A percentile compares a stretch with the other conserved stretches of the same genome.
These are phyloP conservation scores for Beverwykella pulmonaria DNA, from an alignment of 495 filamentous ascomycete genomes.

Conservation along the genomic window DNA sequence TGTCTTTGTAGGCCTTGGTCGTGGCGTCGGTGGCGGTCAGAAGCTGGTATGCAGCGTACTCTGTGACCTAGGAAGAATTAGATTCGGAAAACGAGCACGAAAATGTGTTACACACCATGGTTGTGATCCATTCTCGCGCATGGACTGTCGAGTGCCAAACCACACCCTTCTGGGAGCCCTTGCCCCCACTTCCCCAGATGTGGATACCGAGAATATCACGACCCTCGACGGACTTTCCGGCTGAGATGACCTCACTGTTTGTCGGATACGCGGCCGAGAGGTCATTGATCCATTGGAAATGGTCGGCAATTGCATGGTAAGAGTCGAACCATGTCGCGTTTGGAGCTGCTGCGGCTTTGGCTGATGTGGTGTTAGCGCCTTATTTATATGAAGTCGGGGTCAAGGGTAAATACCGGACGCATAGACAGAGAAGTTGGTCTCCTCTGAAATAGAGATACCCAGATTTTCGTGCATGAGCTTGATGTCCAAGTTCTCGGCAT, in stretches of 20 bases:
- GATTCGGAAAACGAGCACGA: background rate
- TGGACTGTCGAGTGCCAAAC: constrained; percentile 66
- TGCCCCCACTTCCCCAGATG: constrained; percentile 58
- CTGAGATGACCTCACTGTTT: constrained; percentile 57
- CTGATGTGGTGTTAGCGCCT: constrained; percentile 25
- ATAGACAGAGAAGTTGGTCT: constrained; percentile 40
- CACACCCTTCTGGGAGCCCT: constrained; percentile 59
- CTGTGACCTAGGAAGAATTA: constrained; percentile 43
- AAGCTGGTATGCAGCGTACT: constrained; percentile 61
- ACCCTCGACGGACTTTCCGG: constrained; percentile 56
- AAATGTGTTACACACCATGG: constrained; percentile 40
- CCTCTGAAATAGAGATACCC: constrained; percentile 49
- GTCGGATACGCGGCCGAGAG: constrained; percentile 52
- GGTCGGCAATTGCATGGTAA: constrained; percentile 61
- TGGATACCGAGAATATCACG: constrained; percentile 61
- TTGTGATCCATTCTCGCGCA: constrained; percentile 66
- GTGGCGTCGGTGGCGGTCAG: constrained; percentile 49
- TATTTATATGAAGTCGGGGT: constrained; percentile 2
- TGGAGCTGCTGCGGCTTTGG: constrained; percentile 18
- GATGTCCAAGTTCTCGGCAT: constrained; percentile 43
- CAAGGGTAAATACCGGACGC: constrained; percentile 25
- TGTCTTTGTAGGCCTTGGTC: constrained; percentile 54
- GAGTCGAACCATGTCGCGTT: constrained; percentile 57
- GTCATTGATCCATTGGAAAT: constrained; percentile 56
- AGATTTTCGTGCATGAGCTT: constrained; percentile 52